Conservation (phyloP, 371 early-diverging fungal species). For the Apophysomyces variabilis region DNA sequence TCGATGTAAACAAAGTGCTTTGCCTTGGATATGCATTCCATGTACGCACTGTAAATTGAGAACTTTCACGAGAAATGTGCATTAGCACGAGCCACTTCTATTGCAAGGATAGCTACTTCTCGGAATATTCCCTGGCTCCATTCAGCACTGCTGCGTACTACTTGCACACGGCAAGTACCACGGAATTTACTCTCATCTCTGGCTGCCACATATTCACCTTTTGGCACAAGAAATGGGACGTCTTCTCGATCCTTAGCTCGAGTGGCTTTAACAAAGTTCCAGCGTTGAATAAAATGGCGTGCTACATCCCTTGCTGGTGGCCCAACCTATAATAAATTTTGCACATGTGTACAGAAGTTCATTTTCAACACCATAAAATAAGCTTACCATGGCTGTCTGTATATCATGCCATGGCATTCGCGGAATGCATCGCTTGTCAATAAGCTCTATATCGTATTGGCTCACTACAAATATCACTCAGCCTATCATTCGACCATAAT, state of each 20-base stretch:
- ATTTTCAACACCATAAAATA: background rate
- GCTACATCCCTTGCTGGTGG: conserved; percentile 83
- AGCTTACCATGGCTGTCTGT: conserved; percentile 64
- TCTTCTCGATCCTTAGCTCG: conserved; percentile 60
- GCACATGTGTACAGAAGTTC: no score
- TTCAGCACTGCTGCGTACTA: conserved; percentile 68
- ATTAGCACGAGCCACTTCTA: background rate
- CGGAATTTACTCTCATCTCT: conserved; percentile 69
- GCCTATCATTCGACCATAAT: no score
- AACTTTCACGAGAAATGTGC: conserved; percentile 37
- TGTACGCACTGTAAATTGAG: conserved; percentile 87
- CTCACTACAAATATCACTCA: conserved; percentile 25
- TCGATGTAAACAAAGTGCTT: conserved; percentile 94
- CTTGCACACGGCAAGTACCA: conserved; percentile 71
- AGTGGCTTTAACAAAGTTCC: conserved; percentile 85
- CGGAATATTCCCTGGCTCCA: conserved; percentile 70
- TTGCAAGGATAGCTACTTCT: conserved; percentile 37
- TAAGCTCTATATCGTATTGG: conserved; percentile 38
- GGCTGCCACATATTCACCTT: conserved; percentile 73
- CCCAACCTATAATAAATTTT: conserved; percentile 50
- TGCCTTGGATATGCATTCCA: conserved; percentile 74
- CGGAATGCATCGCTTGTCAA: conserved; percentile 46
- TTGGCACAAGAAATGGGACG: conserved; percentile 78
- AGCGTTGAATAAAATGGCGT: conserved; percentile 90
- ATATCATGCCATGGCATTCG: conserved; percentile 98